These are phyloP conservation scores for Hymenoscyphus fructigenus DNA, from an alignment of 2,329 filamentous ascomycete genomes.

Conservation along the genomic window DNA sequence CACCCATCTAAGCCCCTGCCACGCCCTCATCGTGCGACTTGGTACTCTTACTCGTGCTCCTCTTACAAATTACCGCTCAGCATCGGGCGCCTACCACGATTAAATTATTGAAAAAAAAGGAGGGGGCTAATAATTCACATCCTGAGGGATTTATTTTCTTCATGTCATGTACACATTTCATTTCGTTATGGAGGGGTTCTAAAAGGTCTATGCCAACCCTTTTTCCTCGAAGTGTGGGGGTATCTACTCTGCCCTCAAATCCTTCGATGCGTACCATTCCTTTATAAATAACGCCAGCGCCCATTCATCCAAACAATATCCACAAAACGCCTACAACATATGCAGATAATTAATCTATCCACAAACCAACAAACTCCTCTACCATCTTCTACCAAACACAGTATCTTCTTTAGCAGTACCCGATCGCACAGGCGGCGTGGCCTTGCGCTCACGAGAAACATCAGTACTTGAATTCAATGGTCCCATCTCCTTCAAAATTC, in stretches of 20 bases:
- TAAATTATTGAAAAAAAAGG: too few species aligned
- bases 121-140: too few species aligned
- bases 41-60: background rate
- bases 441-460: conserved; percentile 22
- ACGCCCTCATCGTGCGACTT: conserved; percentile 3
- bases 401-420: conserved; percentile 29
- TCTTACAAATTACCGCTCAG: background rate
- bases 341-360: conserved; percentile 6
- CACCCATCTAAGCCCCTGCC: conserved; percentile 1
- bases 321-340: background rate
- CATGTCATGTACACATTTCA: conserved; percentile 1
- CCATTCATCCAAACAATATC: conserved; percentile 1
- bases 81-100: background rate
- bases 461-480: conserved; percentile 20
- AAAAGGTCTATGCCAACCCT: background rate
- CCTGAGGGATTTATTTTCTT: too few species aligned
- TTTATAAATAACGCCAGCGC: background rate
- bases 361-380: conserved; percentile 6
- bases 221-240: background rate
- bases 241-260: background rate
- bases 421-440: conserved; percentile 21
- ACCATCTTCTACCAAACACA: conserved; percentile 38
- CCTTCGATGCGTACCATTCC: background rate
- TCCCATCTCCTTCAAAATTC: conserved; percentile 32
- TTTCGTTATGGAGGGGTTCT: background rate